phyloP scores from a whole-genome alignment of 768 basidiomycete genomes.

The Gymnopilus junonius region DNA sequence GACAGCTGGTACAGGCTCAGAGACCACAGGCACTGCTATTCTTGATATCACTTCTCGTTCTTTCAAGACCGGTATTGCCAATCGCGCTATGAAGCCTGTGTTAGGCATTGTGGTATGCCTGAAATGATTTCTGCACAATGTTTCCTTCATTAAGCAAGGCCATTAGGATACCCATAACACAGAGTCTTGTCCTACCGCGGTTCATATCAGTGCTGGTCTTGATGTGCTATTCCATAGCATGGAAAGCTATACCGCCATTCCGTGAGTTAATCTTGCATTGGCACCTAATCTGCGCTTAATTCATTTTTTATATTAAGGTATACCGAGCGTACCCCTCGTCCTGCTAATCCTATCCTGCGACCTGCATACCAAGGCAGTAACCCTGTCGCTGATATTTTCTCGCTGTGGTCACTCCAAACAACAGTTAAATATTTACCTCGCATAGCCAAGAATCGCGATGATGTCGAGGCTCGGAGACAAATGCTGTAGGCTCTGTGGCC shows the following conservation, averaged over 20 bases:
- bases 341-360: slow-evolving; percentile 85
- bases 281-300: not conserved
- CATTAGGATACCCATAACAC: slow-evolving; percentile 84
- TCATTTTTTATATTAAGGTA: slow-evolving; percentile 52
- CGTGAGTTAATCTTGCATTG: slow-evolving; percentile 51
- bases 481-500: slow-evolving; percentile 73
- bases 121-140: not conserved
- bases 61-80: slow-evolving; percentile 98
- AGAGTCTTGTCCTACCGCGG: slow-evolving; percentile 85
- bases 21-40: slow-evolving; percentile 95
- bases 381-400: slow-evolving; percentile 95
- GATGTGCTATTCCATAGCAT: slow-evolving; percentile 97
- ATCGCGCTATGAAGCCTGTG: slow-evolving; percentile 86
- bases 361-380: slow-evolving; percentile 96
- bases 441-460: slow-evolving; percentile 77
- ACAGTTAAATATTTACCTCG: slow-evolving; percentile 90
- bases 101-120: slow-evolving; percentile 71
- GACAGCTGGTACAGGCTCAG: slow-evolving; percentile 86
- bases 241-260: slow-evolving; percentile 94
- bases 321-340: slow-evolving; percentile 87
- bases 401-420: slow-evolving; percentile 89
- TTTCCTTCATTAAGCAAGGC: not conserved
- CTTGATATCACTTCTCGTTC: slow-evolving; percentile 89
- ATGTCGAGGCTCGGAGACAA: slow-evolving; percentile 83
- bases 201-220: slow-evolving; percentile 93